Conservation (phyloP, 768 basidiomycete genomes). For the Tricholoma sp. region DNA sequence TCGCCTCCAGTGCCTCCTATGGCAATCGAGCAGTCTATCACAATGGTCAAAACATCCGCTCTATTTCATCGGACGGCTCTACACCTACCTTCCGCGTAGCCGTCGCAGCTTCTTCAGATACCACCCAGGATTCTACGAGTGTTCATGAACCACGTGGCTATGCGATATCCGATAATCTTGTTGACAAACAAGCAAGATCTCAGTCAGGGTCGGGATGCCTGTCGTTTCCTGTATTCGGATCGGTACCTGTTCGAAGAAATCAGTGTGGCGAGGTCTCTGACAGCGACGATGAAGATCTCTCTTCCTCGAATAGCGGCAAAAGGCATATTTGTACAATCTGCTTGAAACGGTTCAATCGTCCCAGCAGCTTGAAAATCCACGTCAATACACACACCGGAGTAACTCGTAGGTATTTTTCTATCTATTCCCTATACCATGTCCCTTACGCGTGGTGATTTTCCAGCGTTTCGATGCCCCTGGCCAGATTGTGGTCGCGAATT, state of each 20-base stretch:
- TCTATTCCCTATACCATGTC: background rate
- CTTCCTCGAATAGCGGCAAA: slow-evolving; percentile 27
- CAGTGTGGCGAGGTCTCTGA: slow-evolving; percentile 16
- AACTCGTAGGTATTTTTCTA: slow-evolving; percentile 44
- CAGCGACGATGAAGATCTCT: slow-evolving; percentile 18
- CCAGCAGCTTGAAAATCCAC: slow-evolving; percentile 62
- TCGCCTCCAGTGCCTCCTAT: slow-evolving; percentile 36
- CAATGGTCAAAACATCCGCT: slow-evolving; percentile 4
- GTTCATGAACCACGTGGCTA: background rate
- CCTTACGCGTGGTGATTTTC: background rate
- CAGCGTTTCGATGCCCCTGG: slow-evolving; percentile 72
- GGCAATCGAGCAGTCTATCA: slow-evolving; percentile 23
- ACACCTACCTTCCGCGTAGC: slow-evolving; percentile 35
- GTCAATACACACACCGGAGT: slow-evolving; percentile 66
- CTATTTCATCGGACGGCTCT: slow-evolving; percentile 26
- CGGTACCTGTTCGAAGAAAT: background rate
- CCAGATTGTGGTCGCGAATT: slow-evolving; percentile 73
- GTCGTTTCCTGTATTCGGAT: slow-evolving; percentile 17
- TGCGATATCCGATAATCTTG: background rate
- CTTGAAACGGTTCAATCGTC: slow-evolving; percentile 62
- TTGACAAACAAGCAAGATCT: background rate
- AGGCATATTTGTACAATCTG: slow-evolving; percentile 51
- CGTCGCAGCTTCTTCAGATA: slow-evolving; percentile 8
- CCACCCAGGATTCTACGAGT: background rate
- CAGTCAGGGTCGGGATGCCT: slow-evolving; percentile 7